Evolutionary conservation across 2,329 filamentous ascomycete species (phyloP).

Genomic region (Penicillium sp.): DNA sequence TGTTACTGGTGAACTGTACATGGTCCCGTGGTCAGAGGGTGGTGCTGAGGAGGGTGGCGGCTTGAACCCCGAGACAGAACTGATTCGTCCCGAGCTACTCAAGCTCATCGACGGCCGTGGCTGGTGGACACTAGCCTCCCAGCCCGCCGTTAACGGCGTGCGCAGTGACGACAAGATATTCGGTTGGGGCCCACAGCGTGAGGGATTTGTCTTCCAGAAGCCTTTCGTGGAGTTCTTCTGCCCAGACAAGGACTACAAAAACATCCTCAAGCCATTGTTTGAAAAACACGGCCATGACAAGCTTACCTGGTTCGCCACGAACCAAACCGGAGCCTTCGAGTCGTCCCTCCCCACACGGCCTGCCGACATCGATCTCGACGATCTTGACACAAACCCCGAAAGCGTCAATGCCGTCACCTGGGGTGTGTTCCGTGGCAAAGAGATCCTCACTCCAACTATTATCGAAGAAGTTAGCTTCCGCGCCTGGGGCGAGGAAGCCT

Average conservation of each 20-base stretch:
- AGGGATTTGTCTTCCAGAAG: constrained; percentile 95
- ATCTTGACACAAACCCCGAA: constrained; percentile 32
- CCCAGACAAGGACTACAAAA: constrained; percentile 64
- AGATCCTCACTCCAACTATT: constrained; percentile 93
- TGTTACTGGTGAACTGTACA: constrained; percentile 69
- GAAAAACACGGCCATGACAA: constrained; percentile 55
- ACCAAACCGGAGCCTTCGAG: constrained; percentile 69
- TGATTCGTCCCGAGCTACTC: constrained; percentile 71
- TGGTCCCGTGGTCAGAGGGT: constrained; percentile 85
- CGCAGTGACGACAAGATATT: constrained; percentile 71
- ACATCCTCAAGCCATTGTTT: constrained; percentile 59
- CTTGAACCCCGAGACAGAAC: constrained; percentile 65
- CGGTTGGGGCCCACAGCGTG: constrained; percentile 83
- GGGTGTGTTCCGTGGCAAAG: constrained; percentile 92
- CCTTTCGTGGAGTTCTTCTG: constrained; percentile 97
- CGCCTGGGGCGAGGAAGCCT: constrained; percentile 93
- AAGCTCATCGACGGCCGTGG: constrained; percentile 69
- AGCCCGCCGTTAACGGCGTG: constrained; percentile 86
- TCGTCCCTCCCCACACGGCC: constrained; percentile 47
- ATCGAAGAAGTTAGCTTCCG: constrained; percentile 92
- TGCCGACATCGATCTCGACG: constrained; percentile 30
- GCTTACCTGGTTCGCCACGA: constrained; percentile 84
- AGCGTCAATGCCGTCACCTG: constrained; percentile 93
- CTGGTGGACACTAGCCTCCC: constrained; percentile 95
- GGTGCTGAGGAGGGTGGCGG: constrained; percentile 57